Evolutionary conservation across 305 asterid genomes (phyloP), one percentile per base, ranked within the genome.

Genomic region (Withania somnifera): DNA sequence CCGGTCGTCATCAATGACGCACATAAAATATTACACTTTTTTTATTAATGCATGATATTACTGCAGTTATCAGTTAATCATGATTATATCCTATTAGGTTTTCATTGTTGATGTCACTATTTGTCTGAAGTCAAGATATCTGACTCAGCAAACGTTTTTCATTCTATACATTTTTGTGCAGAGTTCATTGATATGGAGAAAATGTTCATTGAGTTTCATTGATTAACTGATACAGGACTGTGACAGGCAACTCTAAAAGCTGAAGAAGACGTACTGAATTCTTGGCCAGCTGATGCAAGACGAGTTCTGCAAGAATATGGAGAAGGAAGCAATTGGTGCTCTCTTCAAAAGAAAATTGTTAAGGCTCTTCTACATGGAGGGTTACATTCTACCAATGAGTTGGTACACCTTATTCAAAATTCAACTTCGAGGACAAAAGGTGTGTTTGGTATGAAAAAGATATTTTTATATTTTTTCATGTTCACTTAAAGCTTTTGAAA

Each of bases 201-300:
- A 80, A 69, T 30, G 78, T 86, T 88, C 86, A 79, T 84, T 50
- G 60, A 47, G 54, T 67, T 82, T 79, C 84, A 75, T 82, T 82
- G 78, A 64, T 87, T 84, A 84, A 87, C 95, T 90, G 92, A 92
- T 90, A 89, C 91, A 90, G 91, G 88, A 88, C 85, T 82, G 83
- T 93, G 92, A 87, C 97, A 96, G 99, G 97, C 93, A 84, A 90
- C 90, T 87, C 84, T 96, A 81, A 94, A 81, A 88, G 99, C 99
- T 36, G 99, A 92, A 30, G 34, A n/a, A 84, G 99, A 96, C 86
- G 93, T 96, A 78, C 83, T 96, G 85, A 96, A 94, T 86, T 86
- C 91, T 69, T 96, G 99, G 98, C 98, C 99, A 77, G 98, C 93
- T 58, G 88, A 83, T 86, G 98, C 92, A 87, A 97, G 98, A 19